phyloP scores from a whole-genome alignment of 306 rosid genomes.

The Dalbergia cochinchinensis region DNA sequence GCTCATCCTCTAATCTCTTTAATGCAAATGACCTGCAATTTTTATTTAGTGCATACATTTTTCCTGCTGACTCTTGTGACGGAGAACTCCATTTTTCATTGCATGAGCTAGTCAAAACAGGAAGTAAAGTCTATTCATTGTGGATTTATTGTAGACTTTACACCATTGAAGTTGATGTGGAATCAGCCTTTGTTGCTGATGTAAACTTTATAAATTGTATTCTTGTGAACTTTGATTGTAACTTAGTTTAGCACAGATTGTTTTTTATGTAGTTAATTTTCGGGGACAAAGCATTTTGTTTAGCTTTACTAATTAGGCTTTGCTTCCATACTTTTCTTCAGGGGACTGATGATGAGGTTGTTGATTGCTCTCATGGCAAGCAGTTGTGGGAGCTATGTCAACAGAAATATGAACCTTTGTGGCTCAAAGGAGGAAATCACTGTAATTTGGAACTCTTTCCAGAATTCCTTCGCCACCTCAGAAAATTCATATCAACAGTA shows the following conservation, averaged over 20 bases:
- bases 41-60: constrained; percentile 25
- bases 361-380: constrained; percentile 91
- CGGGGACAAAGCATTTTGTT: constrained; percentile 27
- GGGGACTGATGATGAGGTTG: constrained; percentile 93
- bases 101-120: neutral
- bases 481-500: constrained; percentile 67
- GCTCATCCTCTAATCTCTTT: neutral
- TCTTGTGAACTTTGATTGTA: neutral
- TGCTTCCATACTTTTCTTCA: constrained; percentile 40
- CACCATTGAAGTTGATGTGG: constrained; percentile 13
- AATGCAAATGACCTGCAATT: neutral
- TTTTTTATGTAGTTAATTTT: neutral
- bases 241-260: neutral
- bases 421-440: constrained; percentile 95
- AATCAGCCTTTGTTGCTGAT: constrained; percentile 19
- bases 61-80: neutral
- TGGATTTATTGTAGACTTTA: constrained; percentile 1
- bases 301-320: constrained; percentile 26
- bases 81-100: neutral
- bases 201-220: neutral
- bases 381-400: constrained; percentile 86
- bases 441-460: constrained; percentile 90
- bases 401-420: constrained; percentile 89
- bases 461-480: constrained; percentile 75
- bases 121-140: constrained; percentile 23